Evolutionary conservation across 2,329 filamentous ascomycete species (phyloP).

Genomic region (Diaporthe sp.): DNA sequence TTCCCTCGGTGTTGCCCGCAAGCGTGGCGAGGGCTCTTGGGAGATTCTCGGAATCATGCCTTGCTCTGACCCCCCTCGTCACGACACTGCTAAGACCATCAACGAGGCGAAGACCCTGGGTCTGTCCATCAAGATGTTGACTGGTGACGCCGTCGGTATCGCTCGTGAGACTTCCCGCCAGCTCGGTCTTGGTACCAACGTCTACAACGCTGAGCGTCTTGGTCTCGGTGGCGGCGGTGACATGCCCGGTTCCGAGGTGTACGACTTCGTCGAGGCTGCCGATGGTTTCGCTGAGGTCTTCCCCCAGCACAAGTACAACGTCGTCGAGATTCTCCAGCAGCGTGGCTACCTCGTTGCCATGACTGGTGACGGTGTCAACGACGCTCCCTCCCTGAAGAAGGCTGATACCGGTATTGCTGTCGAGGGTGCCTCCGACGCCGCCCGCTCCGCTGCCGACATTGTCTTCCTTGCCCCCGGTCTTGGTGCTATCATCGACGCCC

Average conservation of each 20-base stretch:
- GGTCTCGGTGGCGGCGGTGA: slow-evolving; percentile 91
- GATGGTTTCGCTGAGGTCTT: slow-evolving; percentile 96
- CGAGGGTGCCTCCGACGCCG: slow-evolving; percentile 91
- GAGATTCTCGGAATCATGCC: slow-evolving; percentile 96
- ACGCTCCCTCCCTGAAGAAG: slow-evolving; percentile 92
- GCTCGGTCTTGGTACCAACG: slow-evolving; percentile 91
- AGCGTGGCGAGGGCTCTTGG: slow-evolving; percentile 84
- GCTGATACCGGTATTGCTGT: slow-evolving; percentile 97
- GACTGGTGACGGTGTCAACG: slow-evolving; percentile 97
- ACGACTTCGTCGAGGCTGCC: slow-evolving; percentile 94
- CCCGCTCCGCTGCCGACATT: slow-evolving; percentile 91
- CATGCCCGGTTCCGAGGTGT: slow-evolving; percentile 93
- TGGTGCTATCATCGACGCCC: slow-evolving; percentile 90
- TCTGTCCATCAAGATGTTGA: slow-evolving; percentile 95
- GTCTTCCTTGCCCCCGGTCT: slow-evolving; percentile 93
- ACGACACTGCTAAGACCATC: slow-evolving; percentile 92
- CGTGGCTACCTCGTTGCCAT: slow-evolving; percentile 95
- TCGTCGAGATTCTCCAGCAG: slow-evolving; percentile 93
- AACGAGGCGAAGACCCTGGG: slow-evolving; percentile 89
- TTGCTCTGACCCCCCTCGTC: slow-evolving; percentile 90
- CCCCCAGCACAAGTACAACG: slow-evolving; percentile 95
- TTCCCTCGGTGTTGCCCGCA: slow-evolving; percentile 92
- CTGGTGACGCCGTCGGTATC: slow-evolving; percentile 93
- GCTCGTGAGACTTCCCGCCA: slow-evolving; percentile 92
- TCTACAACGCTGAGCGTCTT: slow-evolving; percentile 93